Evolutionary conservation across 2,329 filamentous ascomycete species (phyloP).

Genomic region (Microthyrium microscopicum): DNA sequence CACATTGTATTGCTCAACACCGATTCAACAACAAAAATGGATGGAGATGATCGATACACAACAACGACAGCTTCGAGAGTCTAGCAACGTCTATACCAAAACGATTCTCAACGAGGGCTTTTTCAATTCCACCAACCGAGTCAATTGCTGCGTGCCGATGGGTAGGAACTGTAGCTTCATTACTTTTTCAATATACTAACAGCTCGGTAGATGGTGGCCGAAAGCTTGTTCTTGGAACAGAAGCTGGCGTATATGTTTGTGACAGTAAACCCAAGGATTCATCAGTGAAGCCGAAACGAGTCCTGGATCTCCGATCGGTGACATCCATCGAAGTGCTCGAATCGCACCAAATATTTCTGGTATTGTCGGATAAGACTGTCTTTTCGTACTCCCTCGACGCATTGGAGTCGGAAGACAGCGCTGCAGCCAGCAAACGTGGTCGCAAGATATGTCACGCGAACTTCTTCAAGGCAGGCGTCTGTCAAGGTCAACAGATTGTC

Average conservation of each 20-base stretch:
- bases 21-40: constrained; percentile 84
- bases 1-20: constrained; percentile 73
- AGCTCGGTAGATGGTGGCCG: constrained; percentile 61
- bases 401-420: constrained; percentile 62
- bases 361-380: constrained; percentile 83
- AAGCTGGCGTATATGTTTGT: constrained; percentile 81
- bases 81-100: constrained; percentile 54
- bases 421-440: constrained; percentile 62
- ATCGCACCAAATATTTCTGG: constrained; percentile 80
- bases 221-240: constrained; percentile 87
- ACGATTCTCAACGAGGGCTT: constrained; percentile 65
- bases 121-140: constrained; percentile 73
- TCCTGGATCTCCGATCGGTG: constrained; percentile 72
- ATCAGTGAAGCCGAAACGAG: constrained; percentile 55
- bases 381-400: constrained; percentile 79
- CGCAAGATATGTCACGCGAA: constrained; percentile 97
- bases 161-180: constrained; percentile 37
- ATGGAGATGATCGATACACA: constrained; percentile 88
- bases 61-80: constrained; percentile 67
- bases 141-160: constrained; percentile 89
- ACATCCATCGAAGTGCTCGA: constrained; percentile 94
- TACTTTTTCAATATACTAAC: constrained; percentile 10
- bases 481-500: constrained; percentile 81
- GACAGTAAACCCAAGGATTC: constrained; percentile 79
- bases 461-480: constrained; percentile 96